Percentiles rank a stretch among this genome's conserved stretches.
These are phyloP conservation scores for Cutaneotrichosporon dermatis DNA, from an alignment of 1,284 basidiomycete genomes.

Conservation along the genomic window DNA sequence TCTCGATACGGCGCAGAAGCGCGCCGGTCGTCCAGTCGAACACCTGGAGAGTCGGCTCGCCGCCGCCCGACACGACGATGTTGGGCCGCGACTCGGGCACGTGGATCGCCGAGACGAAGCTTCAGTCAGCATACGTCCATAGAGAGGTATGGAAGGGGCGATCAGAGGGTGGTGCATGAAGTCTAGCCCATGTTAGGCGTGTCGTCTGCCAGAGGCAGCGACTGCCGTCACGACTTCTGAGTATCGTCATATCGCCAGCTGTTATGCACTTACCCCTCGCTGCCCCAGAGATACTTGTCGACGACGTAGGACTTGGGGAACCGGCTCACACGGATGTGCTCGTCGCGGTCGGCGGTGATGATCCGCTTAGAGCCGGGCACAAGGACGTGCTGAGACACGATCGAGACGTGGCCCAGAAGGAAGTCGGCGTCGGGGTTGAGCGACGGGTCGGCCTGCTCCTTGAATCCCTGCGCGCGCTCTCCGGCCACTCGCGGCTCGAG, in stretches of 20 bases:
- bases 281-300: conserved; percentile 78
- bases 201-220: no score
- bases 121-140: conserved; percentile 38
- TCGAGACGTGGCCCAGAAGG: conserved; percentile 65
- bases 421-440: conserved; percentile 48
- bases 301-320: conserved; percentile 78
- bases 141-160: neutral
- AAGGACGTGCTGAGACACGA: conserved; percentile 68
- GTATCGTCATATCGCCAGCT: conserved; percentile 1
- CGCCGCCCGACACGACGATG: conserved; percentile 75
- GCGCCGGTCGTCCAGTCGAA: conserved; percentile 73
- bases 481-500: conserved; percentile 58
- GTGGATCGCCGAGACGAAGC: conserved; percentile 76
- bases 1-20: conserved; percentile 55
- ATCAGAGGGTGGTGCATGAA: conserved; percentile 10
- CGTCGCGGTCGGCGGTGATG: conserved; percentile 83
- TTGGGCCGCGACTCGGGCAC: conserved; percentile 57
- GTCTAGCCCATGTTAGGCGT: neutral
- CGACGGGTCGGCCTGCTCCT: conserved; percentile 67
- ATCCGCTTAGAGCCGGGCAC: conserved; percentile 65
- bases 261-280: conserved; percentile 60
- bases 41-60: conserved; percentile 68
- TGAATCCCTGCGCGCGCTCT: conserved; percentile 44
- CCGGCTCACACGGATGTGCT: conserved; percentile 86
- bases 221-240: conserved; percentile 5